A percentile compares a stretch with the other conserved stretches of the same genome.
These are phyloP conservation scores for Sarcodon aspratus DNA, from an alignment of 768 basidiomycete species.

Conservation along the genomic window DNA sequence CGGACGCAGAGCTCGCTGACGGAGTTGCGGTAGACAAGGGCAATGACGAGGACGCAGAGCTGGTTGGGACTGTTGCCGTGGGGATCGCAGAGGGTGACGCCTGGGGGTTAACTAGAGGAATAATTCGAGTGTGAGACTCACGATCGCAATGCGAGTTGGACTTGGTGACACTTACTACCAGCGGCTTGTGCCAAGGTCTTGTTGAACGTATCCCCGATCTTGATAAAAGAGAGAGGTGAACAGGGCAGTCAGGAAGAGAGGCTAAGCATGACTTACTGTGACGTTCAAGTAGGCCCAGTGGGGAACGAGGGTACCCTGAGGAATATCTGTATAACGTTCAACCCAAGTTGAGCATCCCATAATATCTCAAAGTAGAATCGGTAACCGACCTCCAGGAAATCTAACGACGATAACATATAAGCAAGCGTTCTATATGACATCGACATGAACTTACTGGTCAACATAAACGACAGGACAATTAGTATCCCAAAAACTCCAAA, in stretches of 20 bases:
- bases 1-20: neutral
- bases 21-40: neutral
- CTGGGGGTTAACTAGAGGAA: no score
- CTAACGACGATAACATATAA: neutral
- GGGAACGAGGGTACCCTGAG: conserved; percentile 30
- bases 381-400: neutral
- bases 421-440: conserved; percentile 10
- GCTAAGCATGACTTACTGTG: conserved; percentile 14
- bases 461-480: neutral
- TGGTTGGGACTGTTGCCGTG: neutral
- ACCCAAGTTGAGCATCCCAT: no score
- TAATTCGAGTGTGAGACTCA: no score
- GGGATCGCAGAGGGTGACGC: no score
- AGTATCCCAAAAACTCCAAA: neutral
- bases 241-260: no score
- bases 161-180: neutral
- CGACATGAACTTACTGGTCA: neutral
- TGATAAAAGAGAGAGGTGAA: no score
- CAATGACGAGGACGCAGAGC: neutral
- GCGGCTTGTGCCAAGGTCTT: neutral
- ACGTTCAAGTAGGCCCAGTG: conserved; percentile 38
- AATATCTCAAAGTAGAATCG: neutral
- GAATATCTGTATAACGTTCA: conserved; percentile 17
- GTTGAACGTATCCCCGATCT: no score
- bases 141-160: no score